These are phyloP conservation scores for Fusarium illudens DNA, from an alignment of 2,329 filamentous ascomycete genomes.

Conservation along the genomic window DNA sequence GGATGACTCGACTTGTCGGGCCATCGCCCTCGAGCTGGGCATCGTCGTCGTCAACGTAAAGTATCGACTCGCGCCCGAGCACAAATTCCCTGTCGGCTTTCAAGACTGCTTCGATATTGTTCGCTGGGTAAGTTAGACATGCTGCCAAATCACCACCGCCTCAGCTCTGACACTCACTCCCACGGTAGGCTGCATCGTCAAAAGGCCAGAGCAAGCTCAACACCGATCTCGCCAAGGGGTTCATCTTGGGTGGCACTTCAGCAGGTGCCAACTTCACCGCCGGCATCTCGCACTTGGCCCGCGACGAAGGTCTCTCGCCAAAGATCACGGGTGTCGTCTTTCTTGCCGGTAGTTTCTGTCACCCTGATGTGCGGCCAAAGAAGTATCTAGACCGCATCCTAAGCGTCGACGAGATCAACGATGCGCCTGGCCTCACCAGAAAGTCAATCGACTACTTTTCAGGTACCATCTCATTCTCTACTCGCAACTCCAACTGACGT, in stretches of 20 bases:
- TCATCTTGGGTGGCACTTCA: constrained; percentile 60
- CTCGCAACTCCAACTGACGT: background rate
- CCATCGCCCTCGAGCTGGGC: constrained; percentile 32
- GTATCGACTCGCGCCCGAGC: constrained; percentile 61
- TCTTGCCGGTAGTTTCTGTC: constrained; percentile 55
- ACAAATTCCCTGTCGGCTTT: constrained; percentile 56
- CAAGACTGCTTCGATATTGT: constrained; percentile 55
- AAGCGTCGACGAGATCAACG: constrained; percentile 49
- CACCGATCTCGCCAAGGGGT: constrained; percentile 54
- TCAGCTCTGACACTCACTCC: background rate
- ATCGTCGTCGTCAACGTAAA: constrained; percentile 57
- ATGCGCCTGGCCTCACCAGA: constrained; percentile 47
- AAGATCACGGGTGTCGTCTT: constrained; percentile 57
- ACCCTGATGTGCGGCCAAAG: constrained; percentile 50
- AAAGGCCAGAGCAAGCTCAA: constrained; percentile 44
- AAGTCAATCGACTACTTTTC: constrained; percentile 48
- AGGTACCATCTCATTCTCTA: constrained; percentile 9
- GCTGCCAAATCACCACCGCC: background rate
- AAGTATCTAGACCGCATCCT: constrained; percentile 47
- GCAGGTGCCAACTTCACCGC: constrained; percentile 62
- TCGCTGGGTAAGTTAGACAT: constrained; percentile 34
- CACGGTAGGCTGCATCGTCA: constrained; percentile 30
- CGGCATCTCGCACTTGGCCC: constrained; percentile 54
- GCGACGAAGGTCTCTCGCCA: constrained; percentile 48
- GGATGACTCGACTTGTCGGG: constrained; percentile 40